Percentiles rank a stretch among this genome's conserved stretches.
phyloP scores from a whole-genome alignment of 176 grass and related monocot species.

The Zizania latifolia region DNA sequence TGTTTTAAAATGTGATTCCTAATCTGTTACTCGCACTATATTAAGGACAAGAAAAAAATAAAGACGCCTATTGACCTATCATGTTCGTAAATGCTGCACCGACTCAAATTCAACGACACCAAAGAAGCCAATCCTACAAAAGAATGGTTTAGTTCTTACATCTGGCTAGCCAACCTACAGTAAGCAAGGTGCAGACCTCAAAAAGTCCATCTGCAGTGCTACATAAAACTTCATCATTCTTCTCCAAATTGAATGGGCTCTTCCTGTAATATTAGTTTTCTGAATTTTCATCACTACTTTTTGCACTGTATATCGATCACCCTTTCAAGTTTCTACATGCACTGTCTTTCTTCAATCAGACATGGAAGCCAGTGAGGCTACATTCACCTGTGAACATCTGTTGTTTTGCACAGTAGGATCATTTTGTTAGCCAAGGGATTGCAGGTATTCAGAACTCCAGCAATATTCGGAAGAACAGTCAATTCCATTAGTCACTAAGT shows the following conservation, averaged over 20 bases:
- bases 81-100: too few species aligned
- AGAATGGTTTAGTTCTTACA: too few species aligned
- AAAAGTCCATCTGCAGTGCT: not conserved
- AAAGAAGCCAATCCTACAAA: too few species aligned
- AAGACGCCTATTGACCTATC: too few species aligned
- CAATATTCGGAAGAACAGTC: not conserved
- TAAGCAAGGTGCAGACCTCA: not conserved
- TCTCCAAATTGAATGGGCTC: slow-evolving; percentile 29
- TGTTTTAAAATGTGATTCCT: too few species aligned
- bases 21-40: too few species aligned
- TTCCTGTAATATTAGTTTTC: too few species aligned
- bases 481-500: not conserved
- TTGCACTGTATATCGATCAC: slow-evolving; percentile 4
- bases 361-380: not conserved
- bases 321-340: too few species aligned
- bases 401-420: not conserved
- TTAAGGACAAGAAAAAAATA: too few species aligned
- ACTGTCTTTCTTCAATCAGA: not conserved
- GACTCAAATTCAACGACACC: too few species aligned
- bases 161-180: not conserved
- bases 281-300: not conserved
- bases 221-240: slow-evolving; percentile 27
- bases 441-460: slow-evolving; percentile 3
- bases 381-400: not conserved
- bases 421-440: too few species aligned